A percentile compares a stretch with the other conserved stretches of the same genome.
These are phyloP conservation scores for Komagataea norvegica DNA, from an alignment of 1,139 yeast genomes.

Conservation along the genomic window DNA sequence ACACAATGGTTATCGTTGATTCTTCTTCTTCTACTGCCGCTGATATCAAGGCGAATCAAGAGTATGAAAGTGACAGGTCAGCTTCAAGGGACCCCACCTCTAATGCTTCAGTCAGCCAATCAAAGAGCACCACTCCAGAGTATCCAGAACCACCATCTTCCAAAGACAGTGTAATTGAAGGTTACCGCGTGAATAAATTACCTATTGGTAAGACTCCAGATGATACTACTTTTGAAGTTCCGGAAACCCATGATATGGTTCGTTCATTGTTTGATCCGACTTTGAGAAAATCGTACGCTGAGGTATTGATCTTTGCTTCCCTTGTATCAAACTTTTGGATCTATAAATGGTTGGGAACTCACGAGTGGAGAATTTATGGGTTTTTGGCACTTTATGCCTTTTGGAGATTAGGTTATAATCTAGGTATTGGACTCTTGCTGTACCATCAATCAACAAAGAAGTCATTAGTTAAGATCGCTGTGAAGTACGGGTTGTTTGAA, in stretches of 20 bases:
- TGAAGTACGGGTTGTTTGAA: slow-evolving; percentile 42
- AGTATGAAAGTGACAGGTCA: too few relatives aligned
- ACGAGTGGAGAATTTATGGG: slow-evolving; percentile 29
- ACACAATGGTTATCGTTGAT: slow-evolving; percentile 1
- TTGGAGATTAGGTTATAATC: slow-evolving; percentile 77
- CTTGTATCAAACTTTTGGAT: slow-evolving; percentile 49
- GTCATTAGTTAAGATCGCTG: slow-evolving; percentile 53
- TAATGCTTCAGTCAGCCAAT: too few relatives aligned
- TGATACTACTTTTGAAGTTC: slow-evolving; percentile 52
- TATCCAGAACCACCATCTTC: too few relatives aligned
- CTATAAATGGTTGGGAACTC: slow-evolving; percentile 37
- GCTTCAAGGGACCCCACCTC: too few relatives aligned
- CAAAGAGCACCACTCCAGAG: too few relatives aligned
- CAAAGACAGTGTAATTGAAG: too few relatives aligned
- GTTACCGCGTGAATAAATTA: too few relatives aligned
- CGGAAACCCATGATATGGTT: slow-evolving; percentile 84
- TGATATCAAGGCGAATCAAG: too few relatives aligned
- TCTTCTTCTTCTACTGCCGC: too few relatives aligned
- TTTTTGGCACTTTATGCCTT: slow-evolving; percentile 55
- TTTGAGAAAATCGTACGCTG: slow-evolving; percentile 63
- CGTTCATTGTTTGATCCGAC: slow-evolving; percentile 77
- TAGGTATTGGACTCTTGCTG: slow-evolving; percentile 72
- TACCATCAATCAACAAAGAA: slow-evolving; percentile 62
- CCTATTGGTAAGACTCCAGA: slow-evolving; percentile 48
- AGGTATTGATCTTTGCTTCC: slow-evolving; percentile 50